Conservation (phyloP, 306 rosid genomes). For the Malus fusca region DNA sequence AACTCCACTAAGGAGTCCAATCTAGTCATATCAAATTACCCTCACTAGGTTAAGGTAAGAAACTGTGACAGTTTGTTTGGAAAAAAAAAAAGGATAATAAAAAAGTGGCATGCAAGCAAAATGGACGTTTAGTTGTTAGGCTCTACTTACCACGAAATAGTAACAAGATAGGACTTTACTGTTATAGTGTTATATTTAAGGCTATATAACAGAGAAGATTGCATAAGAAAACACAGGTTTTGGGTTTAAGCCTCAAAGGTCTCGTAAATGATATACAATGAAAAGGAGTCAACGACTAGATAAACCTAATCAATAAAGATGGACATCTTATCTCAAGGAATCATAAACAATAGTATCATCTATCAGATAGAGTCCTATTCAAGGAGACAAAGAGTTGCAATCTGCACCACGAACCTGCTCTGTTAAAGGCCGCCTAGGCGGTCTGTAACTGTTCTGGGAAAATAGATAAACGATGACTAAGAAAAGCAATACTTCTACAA, state of each 20-base stretch:
- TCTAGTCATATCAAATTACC: neutral
- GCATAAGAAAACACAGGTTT: neutral
- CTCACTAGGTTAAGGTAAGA: neutral
- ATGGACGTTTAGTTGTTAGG: neutral
- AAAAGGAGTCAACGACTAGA: neutral
- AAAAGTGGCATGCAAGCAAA: neutral
- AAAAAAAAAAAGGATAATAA: neutral
- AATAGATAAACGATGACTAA: constrained; percentile 81
- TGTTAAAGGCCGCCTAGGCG: constrained; percentile 85
- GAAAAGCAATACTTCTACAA: constrained; percentile 70
- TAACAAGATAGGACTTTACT: neutral
- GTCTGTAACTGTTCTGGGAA: constrained; percentile 95
- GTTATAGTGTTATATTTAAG: neutral
- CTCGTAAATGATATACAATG: neutral
- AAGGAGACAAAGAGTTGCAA: neutral
- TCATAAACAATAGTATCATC: neutral
- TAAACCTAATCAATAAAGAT: neutral
- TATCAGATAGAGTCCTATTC: neutral
- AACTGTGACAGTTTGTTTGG: neutral
- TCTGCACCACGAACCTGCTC: constrained; percentile 52
- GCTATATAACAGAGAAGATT: neutral
- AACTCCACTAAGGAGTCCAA: neutral
- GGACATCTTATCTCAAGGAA: neutral
- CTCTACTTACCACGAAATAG: neutral
- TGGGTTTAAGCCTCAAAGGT: neutral